Evolutionary conservation across 495 filamentous ascomycete species (phyloP), one percentile per base, ranked within the genome.

Genomic region (Daldinia decipiens): DNA sequence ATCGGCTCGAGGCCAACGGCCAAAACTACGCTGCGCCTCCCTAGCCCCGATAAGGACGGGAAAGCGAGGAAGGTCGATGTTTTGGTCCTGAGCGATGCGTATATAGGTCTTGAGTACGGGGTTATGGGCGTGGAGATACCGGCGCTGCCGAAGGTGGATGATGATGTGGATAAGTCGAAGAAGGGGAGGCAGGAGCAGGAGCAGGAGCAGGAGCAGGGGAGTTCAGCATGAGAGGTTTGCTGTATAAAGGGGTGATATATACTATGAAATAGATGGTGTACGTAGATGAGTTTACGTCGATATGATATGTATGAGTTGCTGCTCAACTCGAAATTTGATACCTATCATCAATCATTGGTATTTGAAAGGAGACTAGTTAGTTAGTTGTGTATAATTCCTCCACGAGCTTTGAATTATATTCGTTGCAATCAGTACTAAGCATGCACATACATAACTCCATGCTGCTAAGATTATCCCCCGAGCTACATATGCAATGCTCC

Each of bases 1-100:
- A 67, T 78, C 3, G 78, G 79, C 43, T 65, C 76, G 6, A 78
- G 73, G 54, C 82, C 82, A 0, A 82, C 73, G 40, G 84, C 85
- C 1, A 84, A 82, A 72, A 81, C 86, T 3, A 77, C 79, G 3
- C 84, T 97, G 40, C 92, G 88, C 73, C 81, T 97, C 63, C 91
- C 91, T 0, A 76, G 71, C 38, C 72, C 78, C 1, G 75, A 79
- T 8, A 58, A 76, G 21, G 74, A 65, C 3, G 69, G 77, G 9
- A 71, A 55, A 0, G 68, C 78, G 55, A 84, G 85, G 67, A 89
- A 81, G 75, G 78, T 96, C 11, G 90, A 93, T 81, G 85, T 96
- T 21, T 73, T 83, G 67, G 86, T 97, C 0, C 79, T 94, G 43
- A 97, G 93, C 80, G 94, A 98, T 84, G 89, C 87, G 21, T 98